Evolutionary conservation across 2,329 filamentous ascomycete genomes (phyloP), one percentile per base, ranked within the genome.

Genomic region (Penicillium thymicola): DNA sequence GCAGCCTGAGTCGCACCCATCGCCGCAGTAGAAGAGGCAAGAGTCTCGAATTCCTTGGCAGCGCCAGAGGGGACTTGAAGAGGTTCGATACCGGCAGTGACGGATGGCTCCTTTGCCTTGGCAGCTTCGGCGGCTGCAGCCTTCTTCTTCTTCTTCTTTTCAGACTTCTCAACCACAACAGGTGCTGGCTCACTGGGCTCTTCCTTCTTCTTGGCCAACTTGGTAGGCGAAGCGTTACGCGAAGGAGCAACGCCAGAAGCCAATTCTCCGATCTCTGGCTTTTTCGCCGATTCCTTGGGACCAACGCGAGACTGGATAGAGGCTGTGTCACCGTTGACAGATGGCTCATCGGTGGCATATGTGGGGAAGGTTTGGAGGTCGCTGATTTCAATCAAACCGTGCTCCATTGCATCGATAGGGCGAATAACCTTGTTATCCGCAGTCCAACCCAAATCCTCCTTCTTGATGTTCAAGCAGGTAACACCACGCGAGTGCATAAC

Each of bases 401-500:
- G 82, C 51, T 87, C 81, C 43, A 90, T 81, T 2, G 90, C 92
- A 72, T 96, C 87, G 38, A 94, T 84, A 0, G 89, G 82, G 52
- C 87, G 79, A 38, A 96, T 79, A 51, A 96, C 89, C 79, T 95
- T 96, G 75, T 92, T 93, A 60, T 97, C 90, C 65, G 86, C 85
- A 65, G 88, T 89, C 92, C 92, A 97, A 30, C 95, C 94, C 47
- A 99, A 81, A 74, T 97, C 93, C 50, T 87, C 85, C 71, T 93
- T 90, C 72, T 89, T 93, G 72, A 99, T 86, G 61, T 86, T 87
- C 51, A 97, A 73, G 67, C 90, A 93, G 18, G 92, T 92, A n/a
- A 97, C 92, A 59, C 94, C 94, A 77, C 92, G 95, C 11, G 94
- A 97, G 74, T 99, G 93, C 88, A 97, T 96, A 32, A 91, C 89